A percentile compares a stretch with the other conserved stretches of the same genome.
These are phyloP conservation scores for Candida sanyaensis DNA, from an alignment of 1,139 yeast species.

Conservation along the genomic window DNA sequence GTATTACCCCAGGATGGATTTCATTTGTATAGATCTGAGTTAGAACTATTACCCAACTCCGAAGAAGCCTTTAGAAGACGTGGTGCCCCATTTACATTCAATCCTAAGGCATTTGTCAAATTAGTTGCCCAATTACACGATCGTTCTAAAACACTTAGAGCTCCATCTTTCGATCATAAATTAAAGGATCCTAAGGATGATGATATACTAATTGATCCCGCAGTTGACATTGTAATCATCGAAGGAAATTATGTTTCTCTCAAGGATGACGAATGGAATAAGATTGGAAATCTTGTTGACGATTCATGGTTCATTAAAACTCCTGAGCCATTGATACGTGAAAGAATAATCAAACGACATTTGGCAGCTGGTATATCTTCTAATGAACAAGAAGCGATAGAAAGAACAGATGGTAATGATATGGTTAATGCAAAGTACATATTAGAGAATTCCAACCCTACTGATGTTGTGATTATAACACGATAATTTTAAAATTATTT, in stretches of 20 bases:
- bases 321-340: slow-evolving; percentile 45
- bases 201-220: slow-evolving; percentile 45
- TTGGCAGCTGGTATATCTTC: slow-evolving; percentile 65
- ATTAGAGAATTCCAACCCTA: slow-evolving; percentile 34
- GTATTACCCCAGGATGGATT: slow-evolving; percentile 74
- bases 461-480: slow-evolving; percentile 20
- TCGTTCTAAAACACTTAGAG: slow-evolving; percentile 25
- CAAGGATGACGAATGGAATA: slow-evolving; percentile 51
- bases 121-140: slow-evolving; percentile 24
- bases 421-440: slow-evolving; percentile 65
- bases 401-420: slow-evolving; percentile 70
- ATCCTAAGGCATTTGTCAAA: slow-evolving; percentile 44
- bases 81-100: slow-evolving; percentile 88
- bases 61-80: slow-evolving; percentile 61
- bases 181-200: slow-evolving; percentile 64
- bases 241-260: slow-evolving; percentile 68
- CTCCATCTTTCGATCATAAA: slow-evolving; percentile 80
- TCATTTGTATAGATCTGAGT: slow-evolving; percentile 63
- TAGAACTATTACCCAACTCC: slow-evolving; percentile 55
- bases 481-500: background rate
- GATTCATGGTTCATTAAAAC: slow-evolving; percentile 51
- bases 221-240: slow-evolving; percentile 53
- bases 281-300: slow-evolving; percentile 36
- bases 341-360: slow-evolving; percentile 72
- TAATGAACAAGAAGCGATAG: slow-evolving; percentile 57